Evolutionary conservation across 345 rosid species (phyloP).

Genomic region (Theobroma cacao): DNA sequence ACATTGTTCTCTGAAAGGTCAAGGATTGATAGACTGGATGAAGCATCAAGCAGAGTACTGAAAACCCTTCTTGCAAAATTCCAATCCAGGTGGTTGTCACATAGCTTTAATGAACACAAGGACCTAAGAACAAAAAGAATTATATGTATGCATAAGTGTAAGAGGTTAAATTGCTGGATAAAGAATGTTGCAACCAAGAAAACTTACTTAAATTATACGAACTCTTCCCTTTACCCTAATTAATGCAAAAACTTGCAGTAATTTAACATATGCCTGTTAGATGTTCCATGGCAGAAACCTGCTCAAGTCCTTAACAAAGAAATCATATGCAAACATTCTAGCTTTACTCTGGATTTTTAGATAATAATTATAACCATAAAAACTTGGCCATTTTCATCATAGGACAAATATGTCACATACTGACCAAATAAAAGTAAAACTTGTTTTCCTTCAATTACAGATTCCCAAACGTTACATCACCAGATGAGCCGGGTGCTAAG

Average conservation of each 20-base stretch:
- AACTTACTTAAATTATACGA: neutral
- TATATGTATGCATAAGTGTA: neutral
- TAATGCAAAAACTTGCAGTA: neutral
- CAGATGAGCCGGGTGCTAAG: neutral
- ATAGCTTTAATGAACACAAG: slow-evolving; percentile 54
- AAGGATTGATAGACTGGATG: slow-evolving; percentile 50
- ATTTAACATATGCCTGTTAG: neutral
- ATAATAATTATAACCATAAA: neutral
- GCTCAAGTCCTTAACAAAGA: neutral
- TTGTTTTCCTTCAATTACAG: neutral
- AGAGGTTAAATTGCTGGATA: neutral
- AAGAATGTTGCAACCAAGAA: neutral
- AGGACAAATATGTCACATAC: neutral
- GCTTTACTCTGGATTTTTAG: neutral
- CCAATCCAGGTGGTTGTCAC: slow-evolving; percentile 48
- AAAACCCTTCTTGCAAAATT: slow-evolving; percentile 47
- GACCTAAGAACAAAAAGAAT: slow-evolving; percentile 46
- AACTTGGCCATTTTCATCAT: neutral
- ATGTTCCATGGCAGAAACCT: neutral
- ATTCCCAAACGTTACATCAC: neutral
- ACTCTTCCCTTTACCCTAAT: neutral
- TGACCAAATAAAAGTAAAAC: neutral
- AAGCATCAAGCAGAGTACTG: slow-evolving; percentile 53
- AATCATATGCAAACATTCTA: neutral
- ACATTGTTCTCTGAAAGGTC: slow-evolving; percentile 84